Evolutionary conservation across 2,329 filamentous ascomycete species (phyloP).

Genomic region (Hypoxylon sp.): DNA sequence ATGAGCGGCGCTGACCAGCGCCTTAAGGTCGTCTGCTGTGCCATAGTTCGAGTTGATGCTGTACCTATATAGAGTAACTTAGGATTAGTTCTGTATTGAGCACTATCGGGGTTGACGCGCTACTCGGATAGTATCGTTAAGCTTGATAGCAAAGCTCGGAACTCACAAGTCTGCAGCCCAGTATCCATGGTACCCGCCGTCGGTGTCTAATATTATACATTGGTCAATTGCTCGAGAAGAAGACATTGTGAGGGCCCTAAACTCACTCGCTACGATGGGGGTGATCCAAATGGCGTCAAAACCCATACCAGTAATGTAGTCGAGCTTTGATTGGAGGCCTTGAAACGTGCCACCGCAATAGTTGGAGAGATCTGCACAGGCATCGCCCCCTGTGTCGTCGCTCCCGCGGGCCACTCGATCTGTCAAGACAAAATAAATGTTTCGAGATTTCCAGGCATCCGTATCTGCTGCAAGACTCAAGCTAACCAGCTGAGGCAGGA

Average conservation of each 20-base stretch:
- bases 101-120: background rate
- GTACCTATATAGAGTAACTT: conserved; percentile 47
- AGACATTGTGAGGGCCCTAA: background rate
- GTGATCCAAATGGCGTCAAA: conserved; percentile 72
- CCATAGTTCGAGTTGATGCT: conserved; percentile 71
- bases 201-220: conserved; percentile 49
- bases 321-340: conserved; percentile 70
- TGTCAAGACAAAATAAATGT: conserved; percentile 71
- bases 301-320: conserved; percentile 73
- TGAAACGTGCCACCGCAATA: conserved; percentile 74
- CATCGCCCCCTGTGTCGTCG: conserved; percentile 60
- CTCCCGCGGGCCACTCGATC: conserved; percentile 66
- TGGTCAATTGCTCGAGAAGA: background rate
- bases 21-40: conserved; percentile 68
- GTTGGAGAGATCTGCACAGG: conserved; percentile 56
- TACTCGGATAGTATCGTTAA: background rate
- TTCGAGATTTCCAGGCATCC: conserved; percentile 65
- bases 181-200: conserved; percentile 68
- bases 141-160: background rate
- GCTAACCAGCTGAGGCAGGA: conserved; percentile 38
- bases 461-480: conserved; percentile 52
- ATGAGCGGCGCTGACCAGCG: conserved; percentile 68
- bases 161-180: conserved; percentile 62
- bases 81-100: background rate
- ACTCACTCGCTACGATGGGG: conserved; percentile 64